phyloP scores from a whole-genome alignment of 129 eudicot species.

The Logfia minima region DNA sequence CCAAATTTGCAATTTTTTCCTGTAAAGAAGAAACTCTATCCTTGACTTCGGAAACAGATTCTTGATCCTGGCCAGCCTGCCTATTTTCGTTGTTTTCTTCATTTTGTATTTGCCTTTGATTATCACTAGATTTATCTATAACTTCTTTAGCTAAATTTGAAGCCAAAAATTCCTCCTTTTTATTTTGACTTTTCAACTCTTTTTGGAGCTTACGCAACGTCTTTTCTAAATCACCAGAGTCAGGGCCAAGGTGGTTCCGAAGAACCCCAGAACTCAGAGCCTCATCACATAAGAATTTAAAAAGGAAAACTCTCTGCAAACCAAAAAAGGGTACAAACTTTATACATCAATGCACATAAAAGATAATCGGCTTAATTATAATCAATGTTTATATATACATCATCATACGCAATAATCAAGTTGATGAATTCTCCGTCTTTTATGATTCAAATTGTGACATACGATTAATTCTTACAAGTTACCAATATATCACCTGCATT shows the following conservation, averaged over 20 bases:
- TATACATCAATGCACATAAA: constrained; percentile 2
- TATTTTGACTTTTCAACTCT: constrained; percentile 44
- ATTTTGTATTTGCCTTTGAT: constrained; percentile 35
- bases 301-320: constrained; percentile 75
- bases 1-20: constrained; percentile 53
- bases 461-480: neutral
- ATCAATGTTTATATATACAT: neutral
- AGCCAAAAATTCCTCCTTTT: constrained; percentile 45
- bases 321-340: constrained; percentile 15
- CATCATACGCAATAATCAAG: neutral
- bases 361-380: neutral
- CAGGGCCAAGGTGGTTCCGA: constrained; percentile 58
- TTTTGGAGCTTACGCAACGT: constrained; percentile 43
- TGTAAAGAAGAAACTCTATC: constrained; percentile 49
- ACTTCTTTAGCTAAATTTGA: constrained; percentile 33
- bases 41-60: constrained; percentile 38
- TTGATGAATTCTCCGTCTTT: neutral
- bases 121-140: constrained; percentile 30
- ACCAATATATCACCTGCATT: neutral
- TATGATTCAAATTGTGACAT: neutral
- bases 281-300: constrained; percentile 86
- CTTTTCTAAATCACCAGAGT: constrained; percentile 46
- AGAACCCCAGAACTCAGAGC: constrained; percentile 57
- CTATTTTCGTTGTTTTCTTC: constrained; percentile 31
- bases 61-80: constrained; percentile 26